These are phyloP conservation scores for Boletus pseudopeckii DNA, from an alignment of 768 basidiomycete genomes.

Conservation along the genomic window DNA sequence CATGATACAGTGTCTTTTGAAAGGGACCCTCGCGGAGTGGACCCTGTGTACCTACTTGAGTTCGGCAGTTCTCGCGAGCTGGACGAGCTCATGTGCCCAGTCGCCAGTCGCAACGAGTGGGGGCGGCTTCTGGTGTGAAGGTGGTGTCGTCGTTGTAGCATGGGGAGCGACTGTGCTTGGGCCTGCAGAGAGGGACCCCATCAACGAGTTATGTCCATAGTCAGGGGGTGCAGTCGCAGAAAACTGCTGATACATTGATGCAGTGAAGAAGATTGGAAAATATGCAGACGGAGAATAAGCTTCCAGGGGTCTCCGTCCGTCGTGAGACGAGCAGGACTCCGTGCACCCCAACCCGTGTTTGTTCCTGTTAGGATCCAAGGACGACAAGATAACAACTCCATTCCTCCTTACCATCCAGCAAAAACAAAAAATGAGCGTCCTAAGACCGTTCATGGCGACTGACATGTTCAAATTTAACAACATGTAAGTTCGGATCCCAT, in stretches of 20 bases:
- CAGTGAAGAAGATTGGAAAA: slow-evolving; percentile 22
- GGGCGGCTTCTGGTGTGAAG: slow-evolving; percentile 26
- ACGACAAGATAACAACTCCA: not conserved
- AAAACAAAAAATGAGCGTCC: slow-evolving; percentile 66
- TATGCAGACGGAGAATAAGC: slow-evolving; percentile 19
- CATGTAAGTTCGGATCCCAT: slow-evolving; percentile 48
- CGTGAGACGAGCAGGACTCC: slow-evolving; percentile 17
- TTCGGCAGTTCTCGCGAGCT: slow-evolving; percentile 83
- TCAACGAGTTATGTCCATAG: slow-evolving; percentile 32
- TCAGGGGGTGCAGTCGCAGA: slow-evolving; percentile 31
- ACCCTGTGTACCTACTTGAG: slow-evolving; percentile 61
- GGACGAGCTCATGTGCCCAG: slow-evolving; percentile 84
- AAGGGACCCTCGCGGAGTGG: not conserved
- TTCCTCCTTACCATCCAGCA: not conserved
- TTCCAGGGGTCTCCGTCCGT: slow-evolving; percentile 29
- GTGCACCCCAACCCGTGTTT: slow-evolving; percentile 28
- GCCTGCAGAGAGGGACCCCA: slow-evolving; percentile 32
- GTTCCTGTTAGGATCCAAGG: slow-evolving; percentile 28
- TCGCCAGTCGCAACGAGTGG: slow-evolving; percentile 79
- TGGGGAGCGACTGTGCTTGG: slow-evolving; percentile 34
- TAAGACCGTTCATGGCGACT: slow-evolving; percentile 81
- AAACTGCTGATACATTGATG: slow-evolving; percentile 36
- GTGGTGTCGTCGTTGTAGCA: slow-evolving; percentile 25
- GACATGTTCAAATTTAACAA: slow-evolving; percentile 95
- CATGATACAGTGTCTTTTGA: not conserved